Evolutionary conservation across 164 flowering plant species (phyloP), one percentile per base, ranked within the genome.

Genomic region (Amborella trichopoda): DNA sequence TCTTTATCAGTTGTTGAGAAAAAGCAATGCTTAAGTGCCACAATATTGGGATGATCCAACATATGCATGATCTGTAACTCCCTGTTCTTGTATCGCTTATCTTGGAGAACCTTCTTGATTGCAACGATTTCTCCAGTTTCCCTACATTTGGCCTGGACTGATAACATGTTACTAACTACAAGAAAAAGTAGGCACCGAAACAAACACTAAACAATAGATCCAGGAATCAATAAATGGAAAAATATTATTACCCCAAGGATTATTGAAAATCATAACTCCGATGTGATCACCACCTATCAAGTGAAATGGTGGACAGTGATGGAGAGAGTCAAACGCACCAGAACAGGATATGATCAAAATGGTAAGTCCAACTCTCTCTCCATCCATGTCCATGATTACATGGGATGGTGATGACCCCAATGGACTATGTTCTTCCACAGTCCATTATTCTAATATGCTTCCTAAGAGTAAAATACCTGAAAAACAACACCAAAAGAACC

Each of bases 41-140:
- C 97, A 55, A 84, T 64, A 52, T 88, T 88, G 40, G 97, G 97
- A 62, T 88, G 94, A 65, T 84, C 97, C 75, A 88, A 49, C 93
- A 88, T 81, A 50, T 88, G 94, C 97, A 88, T 84, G 50, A 88
- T 84, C 74, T 88, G 97, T 49, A 88, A 62, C 53, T 88, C 97
- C 66, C 97, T 71, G 55, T 88, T 88, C 77, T 88, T 88, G 70
- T 88, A 88, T 58, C 97, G 94, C 66, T 78, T 84, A 68, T 89
- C 96, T 70, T 88, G 96, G 33, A 88, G 86, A 52, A 88, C 96
- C 69, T 88, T 88, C 75, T 88, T 88, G 55, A 89, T 89, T 47
- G 97, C 97, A 49, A 89, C 81, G 60, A 89, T 75, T 52, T 89
- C 97, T 60, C 97, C 97, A 48, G 89, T 81, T 60, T 89, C 97